These are phyloP conservation scores for Colletotrichum musicola DNA, from an alignment of 2,329 filamentous ascomycete genomes.

Conservation along the genomic window DNA sequence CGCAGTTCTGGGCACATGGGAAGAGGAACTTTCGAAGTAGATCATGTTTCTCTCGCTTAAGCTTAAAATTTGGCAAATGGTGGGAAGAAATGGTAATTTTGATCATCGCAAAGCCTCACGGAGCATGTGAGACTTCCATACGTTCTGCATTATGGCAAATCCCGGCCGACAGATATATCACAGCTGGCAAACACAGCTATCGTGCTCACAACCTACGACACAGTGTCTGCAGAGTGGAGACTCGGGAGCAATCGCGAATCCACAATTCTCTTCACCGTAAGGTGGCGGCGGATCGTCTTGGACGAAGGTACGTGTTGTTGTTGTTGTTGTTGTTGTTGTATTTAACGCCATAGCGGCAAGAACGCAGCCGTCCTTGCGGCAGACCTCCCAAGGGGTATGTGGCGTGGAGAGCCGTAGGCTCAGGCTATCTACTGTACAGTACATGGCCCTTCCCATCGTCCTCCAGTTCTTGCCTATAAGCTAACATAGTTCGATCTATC, in stretches of 20 bases:
- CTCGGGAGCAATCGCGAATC: neutral
- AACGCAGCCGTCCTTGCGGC: too few species aligned
- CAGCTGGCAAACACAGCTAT: constrained; percentile 43
- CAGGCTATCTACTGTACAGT: too few species aligned
- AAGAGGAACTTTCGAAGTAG: constrained; percentile 49
- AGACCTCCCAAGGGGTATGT: too few species aligned
- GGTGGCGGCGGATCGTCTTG: constrained; percentile 55
- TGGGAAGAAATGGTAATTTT: too few species aligned
- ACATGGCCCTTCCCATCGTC: too few species aligned
- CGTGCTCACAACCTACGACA: constrained; percentile 58
- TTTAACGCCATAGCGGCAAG: too few species aligned
- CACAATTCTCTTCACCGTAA: constrained; percentile 47
- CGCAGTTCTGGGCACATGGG: constrained; percentile 55
- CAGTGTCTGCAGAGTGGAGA: constrained; percentile 52
- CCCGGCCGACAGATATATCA: constrained; percentile 26
- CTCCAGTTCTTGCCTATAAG: too few species aligned
- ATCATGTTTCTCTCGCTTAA: neutral
- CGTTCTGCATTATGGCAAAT: constrained; percentile 48
- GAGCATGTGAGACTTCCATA: constrained; percentile 40
- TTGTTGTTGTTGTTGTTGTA: too few species aligned
- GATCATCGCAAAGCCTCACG: constrained; percentile 42
- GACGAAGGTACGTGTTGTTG: constrained; percentile 54
- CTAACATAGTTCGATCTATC: too few species aligned
- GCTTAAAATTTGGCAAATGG: too few species aligned
- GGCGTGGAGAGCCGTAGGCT: too few species aligned